These are phyloP conservation scores for Haplosporangium sp. DNA, from an alignment of 371 early-diverging fungal genomes.

Conservation along the genomic window DNA sequence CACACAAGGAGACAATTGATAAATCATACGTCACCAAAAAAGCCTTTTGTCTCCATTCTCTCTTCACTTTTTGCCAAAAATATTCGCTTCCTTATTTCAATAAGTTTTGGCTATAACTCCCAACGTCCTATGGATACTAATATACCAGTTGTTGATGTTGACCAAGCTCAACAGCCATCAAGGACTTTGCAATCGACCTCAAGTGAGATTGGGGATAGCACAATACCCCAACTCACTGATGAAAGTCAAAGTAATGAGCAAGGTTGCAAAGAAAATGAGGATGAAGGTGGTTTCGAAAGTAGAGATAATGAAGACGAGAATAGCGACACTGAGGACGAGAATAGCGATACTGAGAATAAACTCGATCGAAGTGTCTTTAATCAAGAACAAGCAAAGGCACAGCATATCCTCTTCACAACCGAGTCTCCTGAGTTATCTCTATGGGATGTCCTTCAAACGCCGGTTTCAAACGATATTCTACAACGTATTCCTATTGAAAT, in stretches of 20 bases:
- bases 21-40: too few relatives aligned
- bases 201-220: not conserved
- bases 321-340: not conserved
- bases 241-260: not conserved
- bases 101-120: too few relatives aligned
- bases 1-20: too few relatives aligned
- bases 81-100: too few relatives aligned
- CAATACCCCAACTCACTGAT: not conserved
- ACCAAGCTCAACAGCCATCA: too few relatives aligned
- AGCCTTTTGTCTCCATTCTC: too few relatives aligned
- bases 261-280: not conserved
- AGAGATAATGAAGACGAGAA: not conserved
- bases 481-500: not conserved
- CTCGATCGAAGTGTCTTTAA: too few relatives aligned
- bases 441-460: not conserved
- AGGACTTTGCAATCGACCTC: too few relatives aligned
- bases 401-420: constrained; percentile 47
- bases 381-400: not conserved
- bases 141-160: too few relatives aligned
- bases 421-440: constrained; percentile 4
- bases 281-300: not conserved
- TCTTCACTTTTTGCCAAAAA: too few relatives aligned
- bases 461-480: not conserved
- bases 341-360: not conserved
- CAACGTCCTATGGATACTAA: too few relatives aligned